Conservation (phyloP, 2,329 filamentous ascomycete species). For the Gyromitra esculenta region DNA sequence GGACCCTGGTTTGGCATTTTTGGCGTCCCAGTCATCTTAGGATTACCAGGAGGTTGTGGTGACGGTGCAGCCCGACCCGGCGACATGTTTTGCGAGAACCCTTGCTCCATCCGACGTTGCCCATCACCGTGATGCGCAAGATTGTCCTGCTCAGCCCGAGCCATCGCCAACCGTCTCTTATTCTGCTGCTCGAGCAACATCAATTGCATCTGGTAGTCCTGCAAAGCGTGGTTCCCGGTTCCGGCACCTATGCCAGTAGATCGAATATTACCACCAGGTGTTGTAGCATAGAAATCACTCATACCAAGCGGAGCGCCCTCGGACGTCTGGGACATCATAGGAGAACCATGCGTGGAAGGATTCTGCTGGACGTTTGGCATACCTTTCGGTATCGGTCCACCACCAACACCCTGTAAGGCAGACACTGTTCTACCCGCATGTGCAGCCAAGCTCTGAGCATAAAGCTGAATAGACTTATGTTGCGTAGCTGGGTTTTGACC, state of each 20-base stretch:
- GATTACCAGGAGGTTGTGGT: constrained; percentile 73
- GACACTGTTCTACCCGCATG: constrained; percentile 75
- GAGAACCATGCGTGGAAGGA: constrained; percentile 76
- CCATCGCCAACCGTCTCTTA: constrained; percentile 86
- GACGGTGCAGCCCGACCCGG: constrained; percentile 72
- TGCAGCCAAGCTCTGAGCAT: constrained; percentile 83
- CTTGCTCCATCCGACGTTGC: constrained; percentile 66
- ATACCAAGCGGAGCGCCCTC: constrained; percentile 66
- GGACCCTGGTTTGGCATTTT: constrained; percentile 81
- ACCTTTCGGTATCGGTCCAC: constrained; percentile 54
- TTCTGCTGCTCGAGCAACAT: constrained; percentile 89
- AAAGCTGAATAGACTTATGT: constrained; percentile 86
- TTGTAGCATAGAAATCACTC: constrained; percentile 58
- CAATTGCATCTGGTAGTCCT: constrained; percentile 89
- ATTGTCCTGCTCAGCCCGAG: constrained; percentile 78
- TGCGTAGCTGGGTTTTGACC: constrained; percentile 68
- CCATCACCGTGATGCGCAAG: constrained; percentile 67
- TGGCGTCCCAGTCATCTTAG: constrained; percentile 75
- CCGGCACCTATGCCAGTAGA: constrained; percentile 62
- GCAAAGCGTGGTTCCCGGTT: constrained; percentile 77
- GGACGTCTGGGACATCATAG: constrained; percentile 79
- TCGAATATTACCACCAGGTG: constrained; percentile 57
- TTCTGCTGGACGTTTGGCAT: constrained; percentile 82
- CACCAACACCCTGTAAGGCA: constrained; percentile 49
- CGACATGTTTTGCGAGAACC: constrained; percentile 64